Base-by-base conservation (phyloP, 805 yeast species). In the Nakazawaea ishiwadae region DNA sequence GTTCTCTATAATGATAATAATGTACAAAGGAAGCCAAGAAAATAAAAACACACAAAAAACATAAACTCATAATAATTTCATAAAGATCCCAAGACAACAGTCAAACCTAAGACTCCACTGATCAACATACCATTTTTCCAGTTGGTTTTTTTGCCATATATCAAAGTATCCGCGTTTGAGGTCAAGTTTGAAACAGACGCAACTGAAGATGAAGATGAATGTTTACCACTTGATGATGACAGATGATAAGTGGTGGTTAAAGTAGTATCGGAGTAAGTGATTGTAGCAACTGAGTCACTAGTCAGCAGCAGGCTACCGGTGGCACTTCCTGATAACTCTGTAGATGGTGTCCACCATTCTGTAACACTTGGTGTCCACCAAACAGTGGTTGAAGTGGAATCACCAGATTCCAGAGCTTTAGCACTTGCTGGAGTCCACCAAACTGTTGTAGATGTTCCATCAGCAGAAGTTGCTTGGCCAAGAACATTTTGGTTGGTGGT, bases 281-380 rank as follows among this genome's bases (percentile, higher is more conserved):
- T 20, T 12, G 40, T 26, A 15, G 37, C 6, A 3, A 35, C 40
- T 12, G 27, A 12, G n/a, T 29, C 46, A 16, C 29, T 23, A n/a
- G n/a, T n/a, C n/a, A n/a, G n/a, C n/a, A n/a, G n/a, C n/a, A n/a
- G n/a, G n/a, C n/a, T n/a, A n/a, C n/a, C n/a, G n/a, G n/a, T n/a
- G n/a, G n/a, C n/a, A n/a, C n/a, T n/a, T n/a, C n/a, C n/a, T n/a
- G n/a, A n/a, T n/a, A n/a, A n/a, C n/a, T n/a, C 30, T 7, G 36
- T 35, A n/a, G 44, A 40, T 9, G 44, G 40, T 10, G 44, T 41
- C 44, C 44, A 41, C 44, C 44, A 41, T 17, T n/a, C 35, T 11
- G 34, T 31, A 4, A 9, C 18, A 20, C 31, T 31, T n/a, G 40
- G 40, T 15, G 44, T 36, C 44, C 44, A 41, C 44, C 44, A 41